Conservation (phyloP, 2,329 filamentous ascomycete species). For the Chaetomiaceae sp. region DNA sequence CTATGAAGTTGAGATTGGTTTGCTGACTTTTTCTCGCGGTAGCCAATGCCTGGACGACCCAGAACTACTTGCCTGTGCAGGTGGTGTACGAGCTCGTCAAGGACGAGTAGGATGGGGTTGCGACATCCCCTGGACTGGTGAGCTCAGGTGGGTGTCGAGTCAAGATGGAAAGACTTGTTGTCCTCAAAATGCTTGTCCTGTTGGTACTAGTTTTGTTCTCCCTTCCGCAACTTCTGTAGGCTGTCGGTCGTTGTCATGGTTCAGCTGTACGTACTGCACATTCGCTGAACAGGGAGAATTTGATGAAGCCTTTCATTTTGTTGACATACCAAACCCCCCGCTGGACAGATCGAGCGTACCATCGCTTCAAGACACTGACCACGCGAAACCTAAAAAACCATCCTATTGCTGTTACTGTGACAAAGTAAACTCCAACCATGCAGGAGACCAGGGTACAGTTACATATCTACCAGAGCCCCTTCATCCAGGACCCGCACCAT, state of each 20-base stretch:
- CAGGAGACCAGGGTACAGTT: constrained; percentile 29
- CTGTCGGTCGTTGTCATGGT: too few species aligned
- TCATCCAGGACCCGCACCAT: constrained; percentile 7
- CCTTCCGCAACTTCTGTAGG: background rate
- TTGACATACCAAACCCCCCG: background rate
- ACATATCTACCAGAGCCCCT: constrained; percentile 22
- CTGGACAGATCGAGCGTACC: background rate
- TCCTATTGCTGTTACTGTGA: constrained; percentile 23
- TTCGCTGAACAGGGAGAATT: too few species aligned
- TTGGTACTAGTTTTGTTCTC: background rate
- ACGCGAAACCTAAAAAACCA: constrained; percentile 6
- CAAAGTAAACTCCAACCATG: constrained; percentile 34
- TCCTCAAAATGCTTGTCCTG: background rate
- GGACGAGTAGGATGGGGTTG: background rate
- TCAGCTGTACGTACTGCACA: too few species aligned
- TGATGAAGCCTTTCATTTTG: background rate
- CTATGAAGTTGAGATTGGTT: background rate
- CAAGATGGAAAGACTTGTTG: background rate
- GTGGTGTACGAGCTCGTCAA: constrained; percentile 29
- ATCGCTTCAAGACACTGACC: background rate
- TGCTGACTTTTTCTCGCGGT: background rate
- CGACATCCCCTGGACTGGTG: background rate
- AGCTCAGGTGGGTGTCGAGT: background rate
- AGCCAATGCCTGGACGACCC: constrained; percentile 28
- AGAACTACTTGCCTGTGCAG: constrained; percentile 32